These are phyloP conservation scores for Cenchrus americanus DNA, from an alignment of 176 grass and related monocot species.

Conservation along the genomic window DNA sequence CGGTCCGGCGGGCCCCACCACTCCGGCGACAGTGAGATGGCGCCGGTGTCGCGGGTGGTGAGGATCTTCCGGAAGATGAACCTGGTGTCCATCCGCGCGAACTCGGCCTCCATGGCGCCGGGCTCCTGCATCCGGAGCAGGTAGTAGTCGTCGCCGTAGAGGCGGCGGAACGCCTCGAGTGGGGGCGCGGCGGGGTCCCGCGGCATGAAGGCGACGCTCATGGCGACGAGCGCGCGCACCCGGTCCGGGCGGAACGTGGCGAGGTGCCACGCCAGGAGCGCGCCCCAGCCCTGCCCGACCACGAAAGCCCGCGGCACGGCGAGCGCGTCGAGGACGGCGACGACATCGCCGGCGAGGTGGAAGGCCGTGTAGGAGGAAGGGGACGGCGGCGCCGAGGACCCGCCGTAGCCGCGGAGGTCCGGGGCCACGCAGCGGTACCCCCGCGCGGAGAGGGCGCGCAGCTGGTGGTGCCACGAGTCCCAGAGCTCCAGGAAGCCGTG, in stretches of 20 bases:
- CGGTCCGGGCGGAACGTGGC: conserved; percentile 42
- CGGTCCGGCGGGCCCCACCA: conserved; percentile 41
- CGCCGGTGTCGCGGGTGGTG: conserved; percentile 39
- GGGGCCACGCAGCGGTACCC: conserved; percentile 54
- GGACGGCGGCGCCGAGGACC: conserved; percentile 29
- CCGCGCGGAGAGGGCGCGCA: background rate
- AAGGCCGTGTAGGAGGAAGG: conserved; percentile 45
- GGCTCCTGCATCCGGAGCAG: conserved; percentile 55
- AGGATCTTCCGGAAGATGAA: conserved; percentile 49
- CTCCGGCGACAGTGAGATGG: conserved; percentile 42
- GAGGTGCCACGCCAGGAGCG: conserved; percentile 54
- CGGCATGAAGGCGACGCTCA: conserved; percentile 62
- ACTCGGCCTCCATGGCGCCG: conserved; percentile 59
- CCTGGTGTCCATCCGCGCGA: conserved; percentile 39
- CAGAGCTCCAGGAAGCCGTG: conserved; percentile 57
- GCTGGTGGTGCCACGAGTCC: conserved; percentile 57
- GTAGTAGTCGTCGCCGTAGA: conserved; percentile 52
- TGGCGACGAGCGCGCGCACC: conserved; percentile 51
- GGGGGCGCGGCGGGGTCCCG: conserved; percentile 35
- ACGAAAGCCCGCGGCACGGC: conserved; percentile 42
- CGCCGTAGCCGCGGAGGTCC: conserved; percentile 51
- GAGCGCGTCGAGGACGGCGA: conserved; percentile 48
- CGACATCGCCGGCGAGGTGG: conserved; percentile 53
- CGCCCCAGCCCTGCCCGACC: conserved; percentile 57
- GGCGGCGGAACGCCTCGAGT: conserved; percentile 32